Conservation (phyloP, 2,329 filamentous ascomycete genomes). For the Colletotrichum spaethianum region DNA sequence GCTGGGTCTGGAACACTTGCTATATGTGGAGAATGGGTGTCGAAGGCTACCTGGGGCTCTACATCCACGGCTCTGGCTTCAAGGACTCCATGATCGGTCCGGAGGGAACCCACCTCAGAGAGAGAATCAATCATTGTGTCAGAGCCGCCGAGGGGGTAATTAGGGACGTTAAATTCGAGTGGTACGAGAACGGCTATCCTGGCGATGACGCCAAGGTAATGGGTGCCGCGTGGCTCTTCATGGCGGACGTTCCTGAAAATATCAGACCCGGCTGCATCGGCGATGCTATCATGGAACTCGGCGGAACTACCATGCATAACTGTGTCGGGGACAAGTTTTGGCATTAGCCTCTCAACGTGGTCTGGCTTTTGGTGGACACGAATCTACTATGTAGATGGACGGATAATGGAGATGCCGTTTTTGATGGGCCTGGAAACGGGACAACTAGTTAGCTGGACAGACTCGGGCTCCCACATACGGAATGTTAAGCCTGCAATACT, state of each 20-base stretch:
- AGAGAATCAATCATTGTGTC: slow-evolving; percentile 3
- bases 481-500: not conserved
- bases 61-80: slow-evolving; percentile 18
- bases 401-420: not conserved
- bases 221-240: slow-evolving; percentile 13
- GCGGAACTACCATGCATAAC: not conserved
- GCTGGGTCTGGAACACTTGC: slow-evolving; percentile 42
- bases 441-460: not conserved
- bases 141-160: not conserved
- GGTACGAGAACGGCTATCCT: slow-evolving; percentile 8
- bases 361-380: not conserved
- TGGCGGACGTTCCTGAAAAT: slow-evolving; percentile 4
- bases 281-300: not conserved
- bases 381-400: not conserved
- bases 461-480: not conserved
- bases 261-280: slow-evolving; percentile 6
- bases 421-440: too few relatives aligned
- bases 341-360: not conserved
- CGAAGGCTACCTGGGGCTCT: slow-evolving; percentile 7
- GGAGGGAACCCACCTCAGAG: slow-evolving; percentile 14
- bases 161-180: slow-evolving; percentile 1
- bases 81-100: slow-evolving; percentile 25
- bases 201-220: not conserved
- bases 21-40: slow-evolving; percentile 16
- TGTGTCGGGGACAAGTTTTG: not conserved